Conservation (phyloP, 2,329 filamentous ascomycete genomes). For the Botryotinia narcissicola region DNA sequence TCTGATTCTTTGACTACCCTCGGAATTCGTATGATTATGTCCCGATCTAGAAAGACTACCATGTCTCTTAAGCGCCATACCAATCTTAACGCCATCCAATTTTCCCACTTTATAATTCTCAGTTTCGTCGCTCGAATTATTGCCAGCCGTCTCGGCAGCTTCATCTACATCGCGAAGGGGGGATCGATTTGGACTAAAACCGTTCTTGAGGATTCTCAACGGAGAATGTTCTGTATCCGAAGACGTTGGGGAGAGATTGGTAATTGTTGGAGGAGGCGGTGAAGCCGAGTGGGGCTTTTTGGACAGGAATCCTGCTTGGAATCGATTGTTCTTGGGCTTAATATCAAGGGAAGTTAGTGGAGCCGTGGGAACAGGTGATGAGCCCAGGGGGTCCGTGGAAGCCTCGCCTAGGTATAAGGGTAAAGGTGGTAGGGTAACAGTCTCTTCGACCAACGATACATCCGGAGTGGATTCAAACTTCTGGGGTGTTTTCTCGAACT, state of each 20-base stretch:
- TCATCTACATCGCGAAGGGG: constrained; percentile 41
- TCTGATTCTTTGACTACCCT: constrained; percentile 29
- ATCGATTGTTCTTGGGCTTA: constrained; percentile 68
- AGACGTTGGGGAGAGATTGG: constrained; percentile 51
- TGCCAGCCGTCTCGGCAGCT: constrained; percentile 38
- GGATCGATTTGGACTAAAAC: constrained; percentile 48
- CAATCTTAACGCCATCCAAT: constrained; percentile 36
- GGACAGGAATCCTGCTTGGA: constrained; percentile 84
- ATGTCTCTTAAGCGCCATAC: constrained; percentile 35
- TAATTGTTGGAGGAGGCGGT: constrained; percentile 58
- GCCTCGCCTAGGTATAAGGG: constrained; percentile 50
- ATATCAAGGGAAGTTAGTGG: constrained; percentile 59
- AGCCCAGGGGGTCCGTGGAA: constrained; percentile 42
- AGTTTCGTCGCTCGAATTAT: constrained; percentile 39
- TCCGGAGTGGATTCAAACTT: constrained; percentile 60
- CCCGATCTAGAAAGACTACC: constrained; percentile 34
- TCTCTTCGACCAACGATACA: constrained; percentile 49
- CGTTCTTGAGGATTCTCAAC: constrained; percentile 51
- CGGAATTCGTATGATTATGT: constrained; percentile 28
- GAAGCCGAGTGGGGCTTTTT: constrained; percentile 56
- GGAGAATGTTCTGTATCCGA: constrained; percentile 54
- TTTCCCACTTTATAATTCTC: constrained; percentile 35
- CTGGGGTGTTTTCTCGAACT: constrained; percentile 88
- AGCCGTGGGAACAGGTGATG: constrained; percentile 54
- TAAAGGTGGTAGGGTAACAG: constrained; percentile 45